phyloP scores from a whole-genome alignment of 768 basidiomycete genomes.

The Panaeolus cyanescens region DNA sequence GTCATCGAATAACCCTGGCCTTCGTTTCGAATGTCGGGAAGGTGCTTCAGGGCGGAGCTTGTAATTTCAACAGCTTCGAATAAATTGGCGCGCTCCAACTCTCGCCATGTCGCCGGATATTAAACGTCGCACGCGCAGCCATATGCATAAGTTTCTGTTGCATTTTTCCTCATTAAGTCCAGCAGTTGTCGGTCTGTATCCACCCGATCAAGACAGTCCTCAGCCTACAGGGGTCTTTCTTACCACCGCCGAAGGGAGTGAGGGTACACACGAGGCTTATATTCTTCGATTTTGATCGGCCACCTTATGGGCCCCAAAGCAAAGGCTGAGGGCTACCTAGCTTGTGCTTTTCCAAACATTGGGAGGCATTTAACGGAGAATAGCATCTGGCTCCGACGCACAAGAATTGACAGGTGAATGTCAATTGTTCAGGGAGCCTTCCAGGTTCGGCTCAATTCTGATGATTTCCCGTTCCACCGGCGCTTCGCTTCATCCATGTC shows the following conservation, averaged over 20 bases:
- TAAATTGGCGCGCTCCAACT: background rate
- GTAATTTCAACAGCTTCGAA: background rate
- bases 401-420: background rate
- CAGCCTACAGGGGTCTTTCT: background rate
- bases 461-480: background rate
- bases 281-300: background rate
- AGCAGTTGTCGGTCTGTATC: background rate
- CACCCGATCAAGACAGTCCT: background rate
- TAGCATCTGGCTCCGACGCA: background rate
- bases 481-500: background rate
- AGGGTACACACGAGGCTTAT: background rate
- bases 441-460: background rate
- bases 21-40: background rate
- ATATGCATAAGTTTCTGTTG: background rate
- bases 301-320: background rate
- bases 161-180: background rate
- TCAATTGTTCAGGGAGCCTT: background rate
- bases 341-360: background rate
- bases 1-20: background rate
- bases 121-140: background rate
- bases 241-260: slow-evolving; percentile 1
- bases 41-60: background rate
- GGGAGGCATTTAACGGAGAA: background rate
- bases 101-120: slow-evolving; percentile 1
- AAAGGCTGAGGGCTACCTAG: background rate